Percentiles rank a stretch among this genome's conserved stretches.
Evolutionary conservation across 352 stramenopile species (phyloP).

Genomic region (Phytophthora lateralis): DNA sequence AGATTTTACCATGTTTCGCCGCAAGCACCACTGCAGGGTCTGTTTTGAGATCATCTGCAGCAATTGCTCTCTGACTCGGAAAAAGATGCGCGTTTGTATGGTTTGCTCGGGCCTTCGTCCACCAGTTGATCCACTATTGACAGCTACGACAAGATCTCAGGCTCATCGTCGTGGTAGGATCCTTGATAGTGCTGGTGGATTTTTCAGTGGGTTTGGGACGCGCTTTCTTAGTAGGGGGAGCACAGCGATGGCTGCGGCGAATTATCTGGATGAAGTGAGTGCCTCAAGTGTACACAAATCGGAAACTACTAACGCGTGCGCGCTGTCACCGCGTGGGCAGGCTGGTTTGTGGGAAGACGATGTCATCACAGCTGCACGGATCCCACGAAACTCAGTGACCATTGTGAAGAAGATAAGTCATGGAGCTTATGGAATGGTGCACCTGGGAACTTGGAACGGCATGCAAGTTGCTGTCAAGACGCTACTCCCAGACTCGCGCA

Average conservation of each 20-base stretch:
- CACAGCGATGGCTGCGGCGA: not conserved
- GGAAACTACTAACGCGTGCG: too few species aligned
- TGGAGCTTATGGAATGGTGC: constrained; percentile 41
- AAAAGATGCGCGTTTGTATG: constrained; percentile 18
- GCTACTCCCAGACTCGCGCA: constrained; percentile 39
- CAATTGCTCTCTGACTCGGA: constrained; percentile 17
- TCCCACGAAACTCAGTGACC: constrained; percentile 36
- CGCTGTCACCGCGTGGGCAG: not conserved
- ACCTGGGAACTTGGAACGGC: constrained; percentile 35
- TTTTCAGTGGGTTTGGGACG: constrained; percentile 2
- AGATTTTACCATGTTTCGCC: constrained; percentile 17
- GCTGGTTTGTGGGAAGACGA: constrained; percentile 31
- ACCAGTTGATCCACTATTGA: not conserved
- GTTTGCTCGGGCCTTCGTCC: constrained; percentile 5
- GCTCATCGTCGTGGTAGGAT: not conserved
- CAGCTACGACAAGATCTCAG: constrained; percentile 2
- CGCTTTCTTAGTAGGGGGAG: not conserved
- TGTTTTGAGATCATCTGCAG: constrained; percentile 21
- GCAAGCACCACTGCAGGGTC: constrained; percentile 20
- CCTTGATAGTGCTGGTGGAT: not conserved
- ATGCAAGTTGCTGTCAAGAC: constrained; percentile 51
- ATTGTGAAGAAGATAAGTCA: constrained; percentile 30
- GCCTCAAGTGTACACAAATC: not conserved
- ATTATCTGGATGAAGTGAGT: not conserved
- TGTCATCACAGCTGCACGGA: constrained; percentile 23